Percentiles rank a stretch among this genome's conserved stretches.
Conservation (phyloP, 176 grass and related monocot species). For the Melocanna baccifera region DNA sequence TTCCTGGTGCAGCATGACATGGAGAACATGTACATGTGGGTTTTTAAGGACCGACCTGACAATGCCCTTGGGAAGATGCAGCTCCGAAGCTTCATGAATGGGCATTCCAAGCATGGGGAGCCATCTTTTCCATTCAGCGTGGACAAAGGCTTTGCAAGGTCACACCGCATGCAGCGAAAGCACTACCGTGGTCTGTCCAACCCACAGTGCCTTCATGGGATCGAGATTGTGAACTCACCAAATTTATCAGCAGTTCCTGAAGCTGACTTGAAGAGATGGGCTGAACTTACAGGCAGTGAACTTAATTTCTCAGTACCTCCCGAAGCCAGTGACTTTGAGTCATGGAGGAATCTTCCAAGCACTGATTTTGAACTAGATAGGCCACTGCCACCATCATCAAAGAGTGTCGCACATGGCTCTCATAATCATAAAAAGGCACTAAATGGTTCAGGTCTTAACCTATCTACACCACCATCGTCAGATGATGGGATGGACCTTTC, state of each 20-base stretch:
- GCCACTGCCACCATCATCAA: slow-evolving; percentile 37
- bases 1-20: slow-evolving; percentile 73
- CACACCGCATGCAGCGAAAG: slow-evolving; percentile 65
- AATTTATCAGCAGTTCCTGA: slow-evolving; percentile 47
- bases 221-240: slow-evolving; percentile 56
- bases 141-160: slow-evolving; percentile 57
- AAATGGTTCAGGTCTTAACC: slow-evolving; percentile 65
- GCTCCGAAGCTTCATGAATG: slow-evolving; percentile 77
- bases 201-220: slow-evolving; percentile 77
- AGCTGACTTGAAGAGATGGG: slow-evolving; percentile 55
- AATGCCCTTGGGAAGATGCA: slow-evolving; percentile 71
- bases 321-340: slow-evolving; percentile 65
- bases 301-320: slow-evolving; percentile 55
- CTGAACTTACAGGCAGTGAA: slow-evolving; percentile 65
- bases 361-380: slow-evolving; percentile 78
- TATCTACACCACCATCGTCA: slow-evolving; percentile 49
- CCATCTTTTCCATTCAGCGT: slow-evolving; percentile 54
- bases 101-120: slow-evolving; percentile 68
- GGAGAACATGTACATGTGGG: slow-evolving; percentile 86
- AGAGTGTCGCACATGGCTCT: slow-evolving; percentile 31
- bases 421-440: slow-evolving; percentile 54
- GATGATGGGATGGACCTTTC: slow-evolving; percentile 68
- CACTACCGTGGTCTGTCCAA: slow-evolving; percentile 70
- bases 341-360: slow-evolving; percentile 70
- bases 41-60: slow-evolving; percentile 65